A percentile compares a stretch with the other conserved stretches of the same genome.
Evolutionary conservation across 163 green algal genomes (phyloP).

Genomic region (Coccomyxa subellipsoidea): DNA sequence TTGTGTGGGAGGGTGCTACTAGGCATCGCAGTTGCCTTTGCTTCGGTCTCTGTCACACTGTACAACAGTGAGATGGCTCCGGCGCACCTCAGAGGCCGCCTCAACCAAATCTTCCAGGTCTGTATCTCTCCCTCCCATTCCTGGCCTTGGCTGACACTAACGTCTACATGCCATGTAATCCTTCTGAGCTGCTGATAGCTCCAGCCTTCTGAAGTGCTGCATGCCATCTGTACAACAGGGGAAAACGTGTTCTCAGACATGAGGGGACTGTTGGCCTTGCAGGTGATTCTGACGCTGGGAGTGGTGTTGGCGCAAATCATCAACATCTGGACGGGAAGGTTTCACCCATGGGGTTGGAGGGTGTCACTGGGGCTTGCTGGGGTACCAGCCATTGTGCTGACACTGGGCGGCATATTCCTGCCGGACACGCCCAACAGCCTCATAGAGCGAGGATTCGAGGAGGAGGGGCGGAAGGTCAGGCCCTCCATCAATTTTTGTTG

Average conservation of each 20-base stretch:
- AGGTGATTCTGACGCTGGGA: slow-evolving; percentile 34
- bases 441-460: slow-evolving; percentile 31
- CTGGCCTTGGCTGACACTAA: background rate
- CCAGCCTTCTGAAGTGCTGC: no score
- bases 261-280: no score
- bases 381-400: slow-evolving; percentile 30
- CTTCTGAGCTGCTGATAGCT: no score
- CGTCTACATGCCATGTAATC: no score
- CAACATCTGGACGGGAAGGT: slow-evolving; percentile 45
- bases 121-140: background rate
- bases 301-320: slow-evolving; percentile 59
- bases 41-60: slow-evolving; percentile 27
- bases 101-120: slow-evolving; percentile 75
- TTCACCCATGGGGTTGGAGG: slow-evolving; percentile 36
- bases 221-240: no score
- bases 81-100: slow-evolving; percentile 39
- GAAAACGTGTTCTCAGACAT: no score
- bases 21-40: slow-evolving; percentile 33
- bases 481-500: no score
- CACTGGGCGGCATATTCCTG: slow-evolving; percentile 31
- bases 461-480: background rate
- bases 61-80: slow-evolving; percentile 52
- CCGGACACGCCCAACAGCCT: slow-evolving; percentile 42
- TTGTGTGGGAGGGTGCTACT: slow-evolving; percentile 31
- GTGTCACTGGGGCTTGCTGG: slow-evolving; percentile 42